Evolutionary conservation across 441 rosid species (phyloP), one percentile per base, ranked within the genome.

Genomic region (Corymbia calophylla): DNA sequence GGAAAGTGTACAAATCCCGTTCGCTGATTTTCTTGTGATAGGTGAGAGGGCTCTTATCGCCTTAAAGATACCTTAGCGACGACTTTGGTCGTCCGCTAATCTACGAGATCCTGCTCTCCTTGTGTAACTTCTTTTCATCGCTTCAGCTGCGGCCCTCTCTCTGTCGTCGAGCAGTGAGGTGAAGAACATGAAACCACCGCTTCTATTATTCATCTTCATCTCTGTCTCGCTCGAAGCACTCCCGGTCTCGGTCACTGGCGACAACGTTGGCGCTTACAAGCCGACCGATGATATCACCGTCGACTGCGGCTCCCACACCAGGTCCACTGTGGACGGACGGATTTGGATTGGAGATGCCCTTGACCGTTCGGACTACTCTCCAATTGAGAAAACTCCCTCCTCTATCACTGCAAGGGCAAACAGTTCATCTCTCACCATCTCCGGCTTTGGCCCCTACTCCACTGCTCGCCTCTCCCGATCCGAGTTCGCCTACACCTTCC

Each of bases 381-480:
- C 84, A 23, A 23, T 73, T 39, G 84, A 73, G 9, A 73, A 73
- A 25, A 39, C 51, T 73, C 84, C 4, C 9, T 73, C 84, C 84
- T 73, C 82, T 73, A 4, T 3, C 84, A 0, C 47, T 2, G 3
- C 84, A 39, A 0, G 4, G 3, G 51, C 84, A 73, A 73, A 14
- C 17, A 21, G 84, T 25, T 6, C 51, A 21, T 1, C 17, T 6
- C 29, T 51, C 51, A 0, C 9, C 9, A 1, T 21, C 49, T 5
- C 7, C 44, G 10, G 0, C 82, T 0, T 0, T 0, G 9, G 1
- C 17, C 84, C 84, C 6, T 77, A 39, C 84, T 1, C 3, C 84
- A 77, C 84, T 8, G 51, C 84, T 39, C 84, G 84, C 82, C 73
- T 64, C 73, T 64, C 73, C 73, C 35, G 73, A 39, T 64, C 73